Evolutionary conservation across 2,329 filamentous ascomycete species (phyloP).

Genomic region (Reticulascus tulasneorum): DNA sequence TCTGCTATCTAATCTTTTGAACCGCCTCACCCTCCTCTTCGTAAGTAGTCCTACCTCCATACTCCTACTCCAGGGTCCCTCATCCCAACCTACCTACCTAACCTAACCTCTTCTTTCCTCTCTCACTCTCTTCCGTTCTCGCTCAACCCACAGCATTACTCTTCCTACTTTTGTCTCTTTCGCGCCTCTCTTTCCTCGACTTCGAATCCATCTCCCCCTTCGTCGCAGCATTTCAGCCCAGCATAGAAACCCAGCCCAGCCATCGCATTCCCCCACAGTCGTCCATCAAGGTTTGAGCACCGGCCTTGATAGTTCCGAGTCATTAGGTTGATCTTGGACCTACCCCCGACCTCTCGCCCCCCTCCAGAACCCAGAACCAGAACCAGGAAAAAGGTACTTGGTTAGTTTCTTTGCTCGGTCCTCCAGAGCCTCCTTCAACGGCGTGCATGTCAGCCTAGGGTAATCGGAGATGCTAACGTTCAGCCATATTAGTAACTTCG

Average conservation of each 20-base stretch:
- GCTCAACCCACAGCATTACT: background rate
- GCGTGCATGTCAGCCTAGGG: constrained; percentile 7
- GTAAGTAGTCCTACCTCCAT: constrained; percentile 3
- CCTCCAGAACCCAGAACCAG: constrained; percentile 11
- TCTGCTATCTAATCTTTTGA: constrained; percentile 7
- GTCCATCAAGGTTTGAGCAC: constrained; percentile 1
- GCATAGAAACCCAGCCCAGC: background rate
- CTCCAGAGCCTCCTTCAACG: constrained; percentile 5
- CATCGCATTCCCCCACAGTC: background rate
- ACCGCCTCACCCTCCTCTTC: constrained; percentile 12
- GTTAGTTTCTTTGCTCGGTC: constrained; percentile 1
- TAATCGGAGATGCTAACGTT: constrained; percentile 7
- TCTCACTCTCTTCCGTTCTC: constrained; percentile 1
- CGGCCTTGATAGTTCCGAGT: constrained; percentile 14
- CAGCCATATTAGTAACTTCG: constrained; percentile 12
- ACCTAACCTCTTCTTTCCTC: constrained; percentile 1
- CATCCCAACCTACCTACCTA: constrained; percentile 4
- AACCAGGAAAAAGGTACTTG: constrained; percentile 9
- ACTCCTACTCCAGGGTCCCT: constrained; percentile 1
- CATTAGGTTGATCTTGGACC: constrained; percentile 18
- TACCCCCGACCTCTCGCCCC: background rate
- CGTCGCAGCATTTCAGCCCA: background rate
- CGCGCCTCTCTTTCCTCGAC: background rate
- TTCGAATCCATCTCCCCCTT: no score
- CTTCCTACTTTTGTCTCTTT: constrained; percentile 1